Conservation (phyloP, 2,329 filamentous ascomycete genomes). For the Nemania serpens region DNA sequence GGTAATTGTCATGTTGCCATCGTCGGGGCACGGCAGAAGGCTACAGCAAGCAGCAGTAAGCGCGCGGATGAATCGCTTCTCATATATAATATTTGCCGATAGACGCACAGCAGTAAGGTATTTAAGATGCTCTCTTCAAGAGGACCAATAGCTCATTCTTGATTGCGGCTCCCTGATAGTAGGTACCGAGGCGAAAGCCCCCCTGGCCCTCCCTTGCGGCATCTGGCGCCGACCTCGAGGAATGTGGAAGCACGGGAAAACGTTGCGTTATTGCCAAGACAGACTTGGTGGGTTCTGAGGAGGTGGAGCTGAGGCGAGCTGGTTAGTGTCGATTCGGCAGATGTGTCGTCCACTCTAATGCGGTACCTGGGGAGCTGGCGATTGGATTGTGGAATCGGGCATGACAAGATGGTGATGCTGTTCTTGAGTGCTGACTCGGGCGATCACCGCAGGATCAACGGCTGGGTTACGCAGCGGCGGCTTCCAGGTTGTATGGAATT, state of each 20-base stretch:
- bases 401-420: conserved; percentile 5
- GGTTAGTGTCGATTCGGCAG: conserved; percentile 26
- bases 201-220: conserved; percentile 13
- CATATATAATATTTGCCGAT: conserved; percentile 23
- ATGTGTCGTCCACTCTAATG: conserved; percentile 19
- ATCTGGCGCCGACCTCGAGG: background rate
- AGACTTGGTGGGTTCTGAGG: conserved; percentile 20
- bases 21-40: conserved; percentile 16
- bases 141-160: conserved; percentile 10
- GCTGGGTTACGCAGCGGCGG: conserved; percentile 17
- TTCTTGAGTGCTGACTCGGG: conserved; percentile 11
- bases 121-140: background rate
- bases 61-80: conserved; percentile 28
- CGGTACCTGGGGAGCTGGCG: conserved; percentile 4
- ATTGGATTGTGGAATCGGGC: conserved; percentile 19
- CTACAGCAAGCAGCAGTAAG: conserved; percentile 16
- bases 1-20: conserved; percentile 5
- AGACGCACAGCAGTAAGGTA: conserved; percentile 21
- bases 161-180: conserved; percentile 4
- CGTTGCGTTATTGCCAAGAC: conserved; percentile 26
- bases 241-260: conserved; percentile 12
- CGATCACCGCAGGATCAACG: conserved; percentile 22
- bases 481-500: conserved; percentile 8
- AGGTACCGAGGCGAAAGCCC: background rate
- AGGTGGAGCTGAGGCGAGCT: conserved; percentile 23